Percentiles rank a stretch among this genome's conserved stretches.
These are phyloP conservation scores for Tetraselmis striata DNA, from an alignment of 139 green algal species.

Conservation along the genomic window DNA sequence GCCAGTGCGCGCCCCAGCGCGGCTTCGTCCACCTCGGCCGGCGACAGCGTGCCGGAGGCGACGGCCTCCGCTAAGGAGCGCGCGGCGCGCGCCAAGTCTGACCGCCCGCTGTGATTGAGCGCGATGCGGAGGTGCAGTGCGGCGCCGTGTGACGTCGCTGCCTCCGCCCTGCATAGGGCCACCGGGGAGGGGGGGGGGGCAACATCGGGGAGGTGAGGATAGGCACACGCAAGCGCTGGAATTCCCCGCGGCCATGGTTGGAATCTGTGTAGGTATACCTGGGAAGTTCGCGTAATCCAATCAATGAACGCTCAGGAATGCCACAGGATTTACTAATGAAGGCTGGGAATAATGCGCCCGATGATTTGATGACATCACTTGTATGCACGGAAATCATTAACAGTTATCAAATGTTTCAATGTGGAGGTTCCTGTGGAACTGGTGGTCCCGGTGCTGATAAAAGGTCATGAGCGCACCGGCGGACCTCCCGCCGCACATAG, in stretches of 20 bases:
- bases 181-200: too few relatives aligned
- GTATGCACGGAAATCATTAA: too few relatives aligned
- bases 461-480: background rate
- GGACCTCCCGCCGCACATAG: constrained; percentile 31
- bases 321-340: too few relatives aligned
- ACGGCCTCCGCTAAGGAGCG: constrained; percentile 41
- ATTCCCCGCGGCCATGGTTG: too few relatives aligned
- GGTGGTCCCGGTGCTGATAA: constrained; percentile 17
- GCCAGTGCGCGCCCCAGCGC: background rate
- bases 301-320: too few relatives aligned
- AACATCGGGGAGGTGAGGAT: background rate
- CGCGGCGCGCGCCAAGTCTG: constrained; percentile 60
- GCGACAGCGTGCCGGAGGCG: constrained; percentile 33
- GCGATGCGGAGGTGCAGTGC: constrained; percentile 34
- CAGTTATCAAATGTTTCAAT: constrained; percentile 30
- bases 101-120: constrained; percentile 45
- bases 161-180: constrained; percentile 31
- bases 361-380: too few relatives aligned
- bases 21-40: constrained; percentile 31
- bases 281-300: background rate
- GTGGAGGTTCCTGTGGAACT: constrained; percentile 6
- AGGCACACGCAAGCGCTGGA: too few relatives aligned
- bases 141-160: constrained; percentile 18
- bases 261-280: too few relatives aligned
- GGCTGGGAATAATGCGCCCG: too few relatives aligned